phyloP scores from a whole-genome alignment of 768 basidiomycete genomes.

The Boletus coccyginus region DNA sequence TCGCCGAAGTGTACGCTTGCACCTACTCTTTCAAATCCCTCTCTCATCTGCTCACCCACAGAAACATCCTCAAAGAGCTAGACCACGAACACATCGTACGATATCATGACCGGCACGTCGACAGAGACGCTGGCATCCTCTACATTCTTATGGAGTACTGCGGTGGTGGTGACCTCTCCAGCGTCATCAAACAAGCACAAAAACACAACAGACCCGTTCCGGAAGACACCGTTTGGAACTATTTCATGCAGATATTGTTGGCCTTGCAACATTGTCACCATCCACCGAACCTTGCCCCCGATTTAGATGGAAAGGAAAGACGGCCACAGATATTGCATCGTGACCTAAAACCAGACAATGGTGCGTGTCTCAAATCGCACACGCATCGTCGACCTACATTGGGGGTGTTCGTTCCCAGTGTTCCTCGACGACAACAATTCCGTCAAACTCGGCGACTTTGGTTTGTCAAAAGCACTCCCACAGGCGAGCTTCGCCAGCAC shows the following conservation, averaged over 20 bases:
- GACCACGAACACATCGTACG: conserved; percentile 96
- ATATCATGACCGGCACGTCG: conserved; percentile 90
- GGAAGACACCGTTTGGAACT: conserved; percentile 94
- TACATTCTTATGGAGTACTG: conserved; percentile 99
- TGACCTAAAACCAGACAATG: conserved; percentile 97
- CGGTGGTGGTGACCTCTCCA: conserved; percentile 91
- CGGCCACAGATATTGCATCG: conserved; percentile 84
- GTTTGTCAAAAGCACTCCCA: conserved; percentile 87
- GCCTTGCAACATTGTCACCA: conserved; percentile 94
- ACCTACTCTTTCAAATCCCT: not conserved
- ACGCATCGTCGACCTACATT: not conserved
- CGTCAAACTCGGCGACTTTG: conserved; percentile 98
- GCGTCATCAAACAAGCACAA: conserved; percentile 76
- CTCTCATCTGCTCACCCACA: conserved; percentile 29
- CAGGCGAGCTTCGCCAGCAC: conserved; percentile 91
- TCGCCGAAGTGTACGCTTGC: conserved; percentile 86
- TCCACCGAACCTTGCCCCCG: conserved; percentile 44
- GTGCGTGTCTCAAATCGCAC: conserved; percentile 39
- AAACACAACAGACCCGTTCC: conserved; percentile 71
- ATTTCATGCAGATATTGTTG: conserved; percentile 88
- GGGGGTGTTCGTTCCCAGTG: conserved; percentile 43
- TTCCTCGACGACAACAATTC: conserved; percentile 82
- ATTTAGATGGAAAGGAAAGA: conserved; percentile 46
- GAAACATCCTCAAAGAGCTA: conserved; percentile 95
- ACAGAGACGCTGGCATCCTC: conserved; percentile 84